Evolutionary conservation across 768 basidiomycete genomes (phyloP).

Genomic region (Leccinum truebloodii): DNA sequence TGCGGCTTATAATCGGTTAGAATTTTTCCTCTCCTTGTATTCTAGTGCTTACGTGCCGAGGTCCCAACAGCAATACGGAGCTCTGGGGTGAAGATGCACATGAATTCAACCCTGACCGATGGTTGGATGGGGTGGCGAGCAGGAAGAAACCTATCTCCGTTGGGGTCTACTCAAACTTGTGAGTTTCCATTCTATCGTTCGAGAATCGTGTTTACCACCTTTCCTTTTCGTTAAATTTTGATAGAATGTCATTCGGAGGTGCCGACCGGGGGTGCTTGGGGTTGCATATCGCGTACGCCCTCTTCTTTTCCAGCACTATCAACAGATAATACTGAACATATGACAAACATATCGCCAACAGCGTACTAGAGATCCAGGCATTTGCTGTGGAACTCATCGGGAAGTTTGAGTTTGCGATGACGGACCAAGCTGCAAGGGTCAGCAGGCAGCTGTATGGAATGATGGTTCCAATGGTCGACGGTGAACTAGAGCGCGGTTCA

Average conservation of each 20-base stretch:
- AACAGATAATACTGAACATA: neutral
- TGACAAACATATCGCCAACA: neutral
- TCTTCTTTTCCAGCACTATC: neutral
- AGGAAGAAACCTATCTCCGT: constrained; percentile 22
- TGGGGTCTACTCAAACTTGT: constrained; percentile 34
- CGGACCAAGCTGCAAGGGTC: constrained; percentile 24
- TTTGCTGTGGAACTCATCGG: constrained; percentile 46
- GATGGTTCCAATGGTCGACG: constrained; percentile 37
- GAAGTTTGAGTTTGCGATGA: constrained; percentile 49
- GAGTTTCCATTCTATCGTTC: neutral
- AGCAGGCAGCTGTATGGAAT: constrained; percentile 24
- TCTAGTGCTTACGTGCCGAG: neutral
- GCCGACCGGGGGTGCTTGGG: constrained; percentile 30
- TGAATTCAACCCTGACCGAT: constrained; percentile 32
- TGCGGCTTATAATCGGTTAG: constrained; percentile 55
- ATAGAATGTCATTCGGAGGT: constrained; percentile 19
- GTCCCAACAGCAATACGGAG: constrained; percentile 23
- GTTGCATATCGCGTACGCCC: neutral
- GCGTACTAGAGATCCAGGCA: neutral
- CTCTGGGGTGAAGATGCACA: constrained; percentile 36
- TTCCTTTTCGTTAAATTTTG: neutral
- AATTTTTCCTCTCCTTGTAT: too few relatives aligned
- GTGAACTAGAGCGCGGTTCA: constrained; percentile 25
- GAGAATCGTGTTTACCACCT: neutral
- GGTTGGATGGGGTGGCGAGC: constrained; percentile 22